Base-by-base conservation (phyloP, 805 yeast genomes). In the Candida odintsovae region DNA sequence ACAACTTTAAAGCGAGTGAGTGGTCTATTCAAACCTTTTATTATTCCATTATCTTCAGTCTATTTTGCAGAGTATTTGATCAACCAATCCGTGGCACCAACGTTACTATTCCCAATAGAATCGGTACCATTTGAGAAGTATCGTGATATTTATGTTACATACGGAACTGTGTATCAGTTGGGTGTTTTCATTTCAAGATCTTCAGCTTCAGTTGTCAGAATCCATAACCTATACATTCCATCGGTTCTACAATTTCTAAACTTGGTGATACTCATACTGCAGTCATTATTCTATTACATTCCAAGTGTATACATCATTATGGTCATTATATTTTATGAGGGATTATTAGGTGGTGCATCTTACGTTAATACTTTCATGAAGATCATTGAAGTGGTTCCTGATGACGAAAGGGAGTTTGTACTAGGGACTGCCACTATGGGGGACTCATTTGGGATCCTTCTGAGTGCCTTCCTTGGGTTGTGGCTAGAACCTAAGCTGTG, bases 181-280 rank as follows among this genome's bases (percentile, higher is more conserved):
- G 99, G 99, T 9, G 99, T 92, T 0, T 90, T 92, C 58, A 76
- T 92, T 1, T 89, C 97, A 3, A 71, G 98, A 47, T 87, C 97
- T 0, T 87, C 96, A 1, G 82, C 87, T 0, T 71, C 81, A 3
- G 70, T 83, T 47, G 55, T 86, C 22, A 69, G 95, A 41, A 63
- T 90, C 35, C 71, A 65, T 43, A 68, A 71, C 9, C 69, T 92
- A 6, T 82, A 83, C 63, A 37, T 78, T 18, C 77, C 90, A 8
- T 76, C 96, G 0, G 26, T 75, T 0, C 69, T 92, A 37, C 99
- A 92, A 64, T 58, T 72, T 8, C 12, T 78, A 26, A 92, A 90
- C 62, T 69, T 90, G 22, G 42, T 69, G 0, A 38, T 86, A 1
- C 73, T 85, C 37, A 50, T 86, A 1, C 40, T 68, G 1, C 97